Evolutionary conservation across 805 yeast genomes (phyloP).

Genomic region (Candida jianshihensis): DNA sequence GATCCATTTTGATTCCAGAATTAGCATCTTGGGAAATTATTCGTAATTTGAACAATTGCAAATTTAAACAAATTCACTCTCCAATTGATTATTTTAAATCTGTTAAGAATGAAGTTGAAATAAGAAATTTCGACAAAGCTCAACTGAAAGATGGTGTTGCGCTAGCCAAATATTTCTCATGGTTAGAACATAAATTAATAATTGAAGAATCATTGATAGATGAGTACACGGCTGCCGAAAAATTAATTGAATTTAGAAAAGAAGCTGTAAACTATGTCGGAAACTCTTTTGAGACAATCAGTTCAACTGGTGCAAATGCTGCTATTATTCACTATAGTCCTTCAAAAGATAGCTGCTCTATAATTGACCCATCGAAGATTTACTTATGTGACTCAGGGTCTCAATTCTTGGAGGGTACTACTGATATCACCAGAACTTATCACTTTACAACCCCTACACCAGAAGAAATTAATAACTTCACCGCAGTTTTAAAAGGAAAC

Average conservation of each 20-base stretch:
- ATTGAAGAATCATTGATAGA: constrained; percentile 36
- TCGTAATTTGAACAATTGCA: constrained; percentile 37
- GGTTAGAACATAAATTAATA: constrained; percentile 64
- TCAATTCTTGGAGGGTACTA: constrained; percentile 89
- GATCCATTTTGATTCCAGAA: constrained; percentile 44
- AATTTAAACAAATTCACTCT: constrained; percentile 38
- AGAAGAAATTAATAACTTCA: constrained; percentile 62
- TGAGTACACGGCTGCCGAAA: constrained; percentile 61
- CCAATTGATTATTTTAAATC: constrained; percentile 67
- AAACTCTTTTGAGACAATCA: constrained; percentile 68
- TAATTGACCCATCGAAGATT: constrained; percentile 59
- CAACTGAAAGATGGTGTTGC: constrained; percentile 84
- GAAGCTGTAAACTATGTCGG: constrained; percentile 54
- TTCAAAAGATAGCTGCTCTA: constrained; percentile 44
- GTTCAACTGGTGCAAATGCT: constrained; percentile 70
- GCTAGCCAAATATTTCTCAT: constrained; percentile 64
- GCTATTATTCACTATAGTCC: constrained; percentile 77
- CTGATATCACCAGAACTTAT: constrained; percentile 87
- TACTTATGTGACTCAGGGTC: constrained; percentile 88
- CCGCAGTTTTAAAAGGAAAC: constrained; percentile 88
- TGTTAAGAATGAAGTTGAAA: constrained; percentile 67
- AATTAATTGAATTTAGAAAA: constrained; percentile 48
- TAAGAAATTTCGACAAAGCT: constrained; percentile 63
- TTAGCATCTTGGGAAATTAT: constrained; percentile 65
- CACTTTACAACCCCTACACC: constrained; percentile 53